These are phyloP conservation scores for Cicer bijugum DNA, from an alignment of 306 rosid genomes.

Conservation along the genomic window DNA sequence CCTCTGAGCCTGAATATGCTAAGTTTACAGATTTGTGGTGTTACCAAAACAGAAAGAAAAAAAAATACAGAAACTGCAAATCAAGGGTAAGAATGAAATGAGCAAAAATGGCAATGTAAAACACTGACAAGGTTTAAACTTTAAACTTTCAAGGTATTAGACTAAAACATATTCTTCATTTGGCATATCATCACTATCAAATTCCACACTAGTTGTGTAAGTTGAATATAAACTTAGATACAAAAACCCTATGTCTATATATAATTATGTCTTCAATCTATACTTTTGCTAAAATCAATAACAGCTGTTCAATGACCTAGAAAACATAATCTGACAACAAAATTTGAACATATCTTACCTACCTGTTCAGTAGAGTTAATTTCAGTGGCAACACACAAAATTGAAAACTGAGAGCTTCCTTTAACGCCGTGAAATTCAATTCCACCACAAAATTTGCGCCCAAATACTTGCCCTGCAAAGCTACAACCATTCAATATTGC, in stretches of 20 bases:
- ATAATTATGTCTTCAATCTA: neutral
- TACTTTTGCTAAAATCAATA: neutral
- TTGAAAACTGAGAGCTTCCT: constrained; percentile 72
- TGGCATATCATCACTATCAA: neutral
- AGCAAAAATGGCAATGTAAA: neutral
- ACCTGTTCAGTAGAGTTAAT: constrained; percentile 78
- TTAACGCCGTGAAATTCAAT: constrained; percentile 61
- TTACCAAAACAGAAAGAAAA: constrained; percentile 1
- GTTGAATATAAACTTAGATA: neutral
- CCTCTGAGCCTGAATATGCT: constrained; percentile 58
- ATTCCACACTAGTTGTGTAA: neutral
- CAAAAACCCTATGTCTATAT: neutral
- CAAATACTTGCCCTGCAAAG: constrained; percentile 63
- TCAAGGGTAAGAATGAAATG: neutral
- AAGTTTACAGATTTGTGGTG: constrained; percentile 25
- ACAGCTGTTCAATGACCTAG: neutral
- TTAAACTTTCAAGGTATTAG: neutral
- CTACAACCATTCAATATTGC: constrained; percentile 22
- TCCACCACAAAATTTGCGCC: constrained; percentile 61
- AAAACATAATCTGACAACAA: neutral
- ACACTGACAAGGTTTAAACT: neutral
- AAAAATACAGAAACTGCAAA: neutral
- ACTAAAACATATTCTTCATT: neutral
- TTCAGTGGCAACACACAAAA: constrained; percentile 81
- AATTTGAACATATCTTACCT: constrained; percentile 26